Conservation (phyloP, 208 protist genomes). For the Herpetomonas samuelpessoai region DNA sequence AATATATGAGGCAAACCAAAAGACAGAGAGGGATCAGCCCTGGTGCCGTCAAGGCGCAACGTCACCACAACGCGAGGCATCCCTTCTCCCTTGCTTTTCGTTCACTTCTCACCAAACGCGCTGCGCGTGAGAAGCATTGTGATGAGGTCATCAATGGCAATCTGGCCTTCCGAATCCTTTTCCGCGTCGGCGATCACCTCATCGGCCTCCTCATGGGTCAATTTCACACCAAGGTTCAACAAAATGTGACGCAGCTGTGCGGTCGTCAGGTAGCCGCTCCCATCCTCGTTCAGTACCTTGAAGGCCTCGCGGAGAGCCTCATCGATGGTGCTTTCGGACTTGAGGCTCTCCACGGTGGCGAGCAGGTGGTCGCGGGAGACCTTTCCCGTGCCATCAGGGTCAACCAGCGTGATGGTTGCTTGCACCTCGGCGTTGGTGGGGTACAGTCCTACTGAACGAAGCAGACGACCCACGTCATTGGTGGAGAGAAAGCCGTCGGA, state of each 20-base stretch:
- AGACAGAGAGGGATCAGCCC: too few relatives aligned
- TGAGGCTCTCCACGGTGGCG: conserved; percentile 65
- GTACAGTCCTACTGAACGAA: conserved; percentile 98
- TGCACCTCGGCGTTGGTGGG: conserved; percentile 95
- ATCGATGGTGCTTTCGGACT: conserved; percentile 47
- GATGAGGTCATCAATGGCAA: conserved; percentile 83
- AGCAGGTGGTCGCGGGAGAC: conserved; percentile 92
- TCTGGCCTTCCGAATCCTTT: conserved; percentile 81
- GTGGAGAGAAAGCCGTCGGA: conserved; percentile 97
- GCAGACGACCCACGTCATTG: conserved; percentile 98
- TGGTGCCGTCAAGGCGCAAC: too few relatives aligned
- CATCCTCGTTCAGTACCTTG: conserved; percentile 93
- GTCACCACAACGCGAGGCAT: too few relatives aligned
- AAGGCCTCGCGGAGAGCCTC: conserved; percentile 94
- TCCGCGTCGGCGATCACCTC: conserved; percentile 79
- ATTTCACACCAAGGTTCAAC: conserved; percentile 89
- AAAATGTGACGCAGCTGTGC: conserved; percentile 94
- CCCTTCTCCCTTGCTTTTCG: too few relatives aligned
- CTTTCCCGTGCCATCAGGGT: conserved; percentile 92
- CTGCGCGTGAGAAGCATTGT: conserved; percentile 34
- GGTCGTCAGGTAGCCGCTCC: conserved; percentile 91
- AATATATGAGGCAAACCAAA: too few relatives aligned
- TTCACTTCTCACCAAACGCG: neutral
- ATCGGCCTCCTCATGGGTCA: conserved; percentile 87
- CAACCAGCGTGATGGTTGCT: conserved; percentile 95